phyloP scores from a whole-genome alignment of 2,329 filamentous ascomycete species.

The Colletotrichum aenigma region DNA sequence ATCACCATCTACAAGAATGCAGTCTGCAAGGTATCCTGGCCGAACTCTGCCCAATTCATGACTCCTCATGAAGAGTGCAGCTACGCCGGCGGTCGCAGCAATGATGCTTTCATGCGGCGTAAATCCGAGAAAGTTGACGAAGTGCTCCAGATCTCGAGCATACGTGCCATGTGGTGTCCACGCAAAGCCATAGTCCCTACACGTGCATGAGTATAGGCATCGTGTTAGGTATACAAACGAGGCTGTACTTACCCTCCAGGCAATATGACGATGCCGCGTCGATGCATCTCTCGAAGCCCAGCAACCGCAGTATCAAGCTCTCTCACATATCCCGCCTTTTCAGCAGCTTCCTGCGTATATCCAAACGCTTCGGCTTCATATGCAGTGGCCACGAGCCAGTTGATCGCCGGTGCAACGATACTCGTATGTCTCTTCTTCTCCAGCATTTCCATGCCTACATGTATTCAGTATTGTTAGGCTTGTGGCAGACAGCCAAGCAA shows the following conservation, averaged over 20 bases:
- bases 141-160: not conserved
- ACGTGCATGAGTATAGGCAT: not conserved
- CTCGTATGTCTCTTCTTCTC: not conserved
- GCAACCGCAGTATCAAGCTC: not conserved
- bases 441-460: not conserved
- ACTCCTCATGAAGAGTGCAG: not conserved
- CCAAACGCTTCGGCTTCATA: not conserved
- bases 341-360: not conserved
- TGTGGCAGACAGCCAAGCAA: not conserved
- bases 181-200: not conserved
- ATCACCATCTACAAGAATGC: not conserved
- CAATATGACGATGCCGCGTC: not conserved
- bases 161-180: not conserved
- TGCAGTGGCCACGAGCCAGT: not conserved
- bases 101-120: not conserved
- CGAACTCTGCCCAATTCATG: not conserved
- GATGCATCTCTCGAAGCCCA: not conserved
- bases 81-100: not conserved
- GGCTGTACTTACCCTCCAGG: not conserved
- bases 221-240: not conserved
- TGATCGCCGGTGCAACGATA: not conserved
- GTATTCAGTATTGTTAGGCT: accelerated
- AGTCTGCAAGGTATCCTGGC: not conserved
- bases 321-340: not conserved
- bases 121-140: not conserved